Evolutionary conservation across 2,329 filamentous ascomycete genomes (phyloP), one percentile per base, ranked within the genome.

Genomic region (Xylariaceae sp.): DNA sequence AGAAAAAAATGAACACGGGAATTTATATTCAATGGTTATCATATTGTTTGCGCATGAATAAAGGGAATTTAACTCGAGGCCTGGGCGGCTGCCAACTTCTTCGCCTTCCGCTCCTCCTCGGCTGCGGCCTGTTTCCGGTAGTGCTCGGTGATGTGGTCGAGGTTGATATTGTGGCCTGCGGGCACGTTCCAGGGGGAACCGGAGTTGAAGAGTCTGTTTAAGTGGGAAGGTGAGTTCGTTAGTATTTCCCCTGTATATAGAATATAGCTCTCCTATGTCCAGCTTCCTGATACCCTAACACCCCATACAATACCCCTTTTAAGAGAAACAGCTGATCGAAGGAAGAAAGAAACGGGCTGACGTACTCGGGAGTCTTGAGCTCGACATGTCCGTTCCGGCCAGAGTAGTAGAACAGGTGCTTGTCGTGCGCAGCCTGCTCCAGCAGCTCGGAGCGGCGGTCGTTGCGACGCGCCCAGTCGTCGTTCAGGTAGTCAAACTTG

Each of bases 291-390:
- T 30, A 44, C 35, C 30, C n/a, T 17, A 18, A 35, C 8, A 7
- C 11, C 13, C 44, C 41, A 9, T 30, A 41, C 3, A 41, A 1
- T 1, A 10, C 9, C 37, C 37, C 11, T 4, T 41, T 41, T 41
- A 9, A 41, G 9, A 13, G 1, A 41, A 41, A 9, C 35, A 47
- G 1, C 9, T 35, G 41, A n/a, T 11, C 17, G 51, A 52, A 18
- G 50, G 17, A 18, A 51, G 17, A 47, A 61, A 15, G 23, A n/a
- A 45, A 45, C 2, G 13, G 13, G 41, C 13, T 15, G 41, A 80
- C 82, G 62, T 77, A 86, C 83, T 86, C 83, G 50, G 82, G 82
- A 64, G 73, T 83, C 65, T 78, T 77, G 65, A 85, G 76, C 62
- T 85, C 81, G 65, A 82, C 73, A 65, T 76, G 76, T 64, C 68